Percentiles rank a stretch among this genome's conserved stretches.
These are phyloP conservation scores for Termitomyces sp. DNA, from an alignment of 768 basidiomycete species.

Conservation along the genomic window DNA sequence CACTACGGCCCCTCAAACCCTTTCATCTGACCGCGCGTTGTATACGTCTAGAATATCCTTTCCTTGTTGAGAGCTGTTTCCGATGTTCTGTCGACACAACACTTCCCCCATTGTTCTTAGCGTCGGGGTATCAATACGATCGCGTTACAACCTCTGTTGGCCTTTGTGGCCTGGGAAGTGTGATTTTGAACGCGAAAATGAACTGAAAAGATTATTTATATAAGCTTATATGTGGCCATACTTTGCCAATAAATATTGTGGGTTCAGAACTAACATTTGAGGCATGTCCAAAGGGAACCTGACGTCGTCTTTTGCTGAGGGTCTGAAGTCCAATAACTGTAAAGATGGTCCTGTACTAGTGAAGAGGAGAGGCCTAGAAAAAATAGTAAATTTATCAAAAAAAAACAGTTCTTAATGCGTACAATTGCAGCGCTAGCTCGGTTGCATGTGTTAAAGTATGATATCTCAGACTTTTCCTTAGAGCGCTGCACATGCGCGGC, in stretches of 20 bases:
- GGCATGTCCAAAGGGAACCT: too few relatives aligned
- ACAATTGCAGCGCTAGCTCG: not conserved
- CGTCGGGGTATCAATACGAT: constrained; percentile 60
- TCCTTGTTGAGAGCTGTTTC: constrained; percentile 7
- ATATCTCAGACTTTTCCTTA: not conserved
- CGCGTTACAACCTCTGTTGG: constrained; percentile 64
- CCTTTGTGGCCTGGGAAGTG: constrained; percentile 38
- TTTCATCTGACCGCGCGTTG: constrained; percentile 70
- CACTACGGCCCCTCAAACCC: constrained; percentile 62
- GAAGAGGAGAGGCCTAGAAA: not conserved
- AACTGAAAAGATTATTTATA: too few relatives aligned
- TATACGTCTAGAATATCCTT: constrained; percentile 15
- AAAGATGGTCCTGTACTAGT: not conserved
- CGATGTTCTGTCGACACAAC: constrained; percentile 44
- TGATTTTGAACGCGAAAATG: constrained; percentile 13
- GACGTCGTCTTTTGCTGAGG: too few relatives aligned
- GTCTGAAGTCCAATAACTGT: too few relatives aligned
- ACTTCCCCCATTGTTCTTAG: constrained; percentile 60
- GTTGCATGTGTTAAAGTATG: not conserved
- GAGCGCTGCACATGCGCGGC: too few relatives aligned
- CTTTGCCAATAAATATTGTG: too few relatives aligned
- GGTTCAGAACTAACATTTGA: too few relatives aligned
- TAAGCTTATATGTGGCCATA: too few relatives aligned
- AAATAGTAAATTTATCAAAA: not conserved
- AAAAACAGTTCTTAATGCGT: not conserved